phyloP scores from a whole-genome alignment of 352 stramenopile genomes.

The Phytophthora uliginosa region DNA sequence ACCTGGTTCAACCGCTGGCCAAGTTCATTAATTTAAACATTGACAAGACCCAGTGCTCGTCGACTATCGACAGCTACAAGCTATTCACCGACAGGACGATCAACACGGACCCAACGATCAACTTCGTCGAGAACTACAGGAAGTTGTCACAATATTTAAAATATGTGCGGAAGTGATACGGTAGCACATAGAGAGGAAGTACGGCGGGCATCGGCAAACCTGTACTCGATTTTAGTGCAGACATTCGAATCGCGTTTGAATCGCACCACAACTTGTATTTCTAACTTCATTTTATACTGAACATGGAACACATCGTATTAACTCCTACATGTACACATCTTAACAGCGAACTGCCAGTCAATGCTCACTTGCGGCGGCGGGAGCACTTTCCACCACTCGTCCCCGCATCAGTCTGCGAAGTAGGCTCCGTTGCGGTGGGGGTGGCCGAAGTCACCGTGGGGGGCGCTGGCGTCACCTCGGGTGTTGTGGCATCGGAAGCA shows the following conservation, averaged over 20 bases:
- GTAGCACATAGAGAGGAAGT: too few species aligned
- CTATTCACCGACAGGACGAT: constrained; percentile 47
- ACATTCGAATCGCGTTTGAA: neutral
- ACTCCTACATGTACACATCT: neutral
- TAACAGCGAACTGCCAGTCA: neutral
- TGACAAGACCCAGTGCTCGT: constrained; percentile 53
- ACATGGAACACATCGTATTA: constrained; percentile 9
- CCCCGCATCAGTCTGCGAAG: constrained; percentile 9
- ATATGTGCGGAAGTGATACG: too few species aligned
- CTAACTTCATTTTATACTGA: neutral
- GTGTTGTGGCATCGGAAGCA: constrained; percentile 21
- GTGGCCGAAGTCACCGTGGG: constrained; percentile 18
- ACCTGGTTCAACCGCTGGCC: constrained; percentile 46
- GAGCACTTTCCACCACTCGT: constrained; percentile 33
- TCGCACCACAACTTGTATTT: neutral
- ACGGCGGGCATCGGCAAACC: too few species aligned
- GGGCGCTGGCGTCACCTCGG: constrained; percentile 13
- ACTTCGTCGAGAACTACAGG: constrained; percentile 49
- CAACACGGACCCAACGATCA: constrained; percentile 38
- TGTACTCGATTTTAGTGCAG: neutral
- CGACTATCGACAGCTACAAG: constrained; percentile 51
- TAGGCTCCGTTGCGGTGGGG: constrained; percentile 22
- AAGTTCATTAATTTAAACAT: constrained; percentile 46
- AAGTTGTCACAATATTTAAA: constrained; percentile 12
- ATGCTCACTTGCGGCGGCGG: constrained; percentile 34